These are phyloP conservation scores for Tuber borchii DNA, from an alignment of 495 filamentous ascomycete genomes.

Conservation along the genomic window DNA sequence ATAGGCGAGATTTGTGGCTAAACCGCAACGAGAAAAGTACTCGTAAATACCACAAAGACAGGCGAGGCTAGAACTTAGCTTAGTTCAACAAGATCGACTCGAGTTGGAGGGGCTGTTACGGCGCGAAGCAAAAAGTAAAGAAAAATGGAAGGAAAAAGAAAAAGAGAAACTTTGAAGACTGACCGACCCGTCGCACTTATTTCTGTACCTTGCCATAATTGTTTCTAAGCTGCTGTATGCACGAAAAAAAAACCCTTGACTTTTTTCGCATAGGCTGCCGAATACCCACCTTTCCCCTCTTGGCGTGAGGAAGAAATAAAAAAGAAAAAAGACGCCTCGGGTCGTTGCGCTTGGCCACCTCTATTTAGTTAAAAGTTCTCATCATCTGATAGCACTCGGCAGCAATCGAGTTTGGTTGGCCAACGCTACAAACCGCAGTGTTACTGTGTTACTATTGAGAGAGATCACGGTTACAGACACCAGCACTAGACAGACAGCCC, in stretches of 20 bases:
- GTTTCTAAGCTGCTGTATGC: too few relatives aligned
- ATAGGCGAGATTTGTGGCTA: neutral
- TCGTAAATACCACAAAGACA: too few relatives aligned
- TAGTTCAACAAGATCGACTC: too few relatives aligned
- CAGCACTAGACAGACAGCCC: neutral
- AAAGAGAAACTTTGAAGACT: too few relatives aligned
- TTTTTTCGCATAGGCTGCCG: too few relatives aligned
- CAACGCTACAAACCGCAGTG: neutral
- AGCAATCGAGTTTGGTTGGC: neutral
- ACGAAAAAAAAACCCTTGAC: too few relatives aligned
- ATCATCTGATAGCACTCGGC: conserved; percentile 4
- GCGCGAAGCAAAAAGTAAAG: too few relatives aligned
- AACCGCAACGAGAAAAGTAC: neutral
- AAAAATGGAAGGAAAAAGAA: neutral
- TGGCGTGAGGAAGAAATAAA: neutral
- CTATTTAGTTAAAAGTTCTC: neutral
- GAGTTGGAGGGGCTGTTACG: too few relatives aligned
- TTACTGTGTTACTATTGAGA: neutral
- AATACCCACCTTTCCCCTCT: neutral
- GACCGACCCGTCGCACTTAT: too few relatives aligned
- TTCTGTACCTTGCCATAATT: too few relatives aligned
- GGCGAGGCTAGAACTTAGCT: too few relatives aligned
- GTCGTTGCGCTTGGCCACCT: neutral
- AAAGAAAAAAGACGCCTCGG: neutral
- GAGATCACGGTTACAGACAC: neutral